Conservation (phyloP, 2,329 filamentous ascomycete species). For the Cladobotryum mycophilum region DNA sequence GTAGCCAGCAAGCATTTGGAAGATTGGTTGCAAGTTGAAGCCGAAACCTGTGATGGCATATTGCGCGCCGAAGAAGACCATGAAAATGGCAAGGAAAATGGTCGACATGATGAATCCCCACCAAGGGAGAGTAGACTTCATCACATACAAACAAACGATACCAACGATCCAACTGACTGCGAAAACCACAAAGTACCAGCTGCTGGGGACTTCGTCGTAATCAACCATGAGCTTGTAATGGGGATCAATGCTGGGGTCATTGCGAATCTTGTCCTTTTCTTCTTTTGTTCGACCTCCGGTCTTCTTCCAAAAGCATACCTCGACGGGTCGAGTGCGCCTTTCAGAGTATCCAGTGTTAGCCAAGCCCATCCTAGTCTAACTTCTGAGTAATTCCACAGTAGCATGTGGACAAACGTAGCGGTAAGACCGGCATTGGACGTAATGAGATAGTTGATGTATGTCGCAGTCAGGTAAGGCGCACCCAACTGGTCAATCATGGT, state of each 20-base stretch:
- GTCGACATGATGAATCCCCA: constrained; percentile 37
- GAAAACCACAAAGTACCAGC: constrained; percentile 35
- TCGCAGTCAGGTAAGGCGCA: constrained; percentile 35
- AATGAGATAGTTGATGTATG: constrained; percentile 35
- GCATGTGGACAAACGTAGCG: constrained; percentile 31
- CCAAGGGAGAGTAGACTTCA: constrained; percentile 21
- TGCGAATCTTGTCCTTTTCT: constrained; percentile 14
- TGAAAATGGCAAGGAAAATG: constrained; percentile 28
- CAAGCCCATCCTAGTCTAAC: constrained; percentile 17
- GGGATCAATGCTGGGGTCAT: constrained; percentile 25
- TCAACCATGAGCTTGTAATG: constrained; percentile 36
- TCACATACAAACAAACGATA: constrained; percentile 30
- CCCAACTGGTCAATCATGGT: constrained; percentile 28
- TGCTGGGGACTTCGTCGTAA: constrained; percentile 36
- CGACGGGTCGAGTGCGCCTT: neutral
- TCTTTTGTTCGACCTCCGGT: neutral
- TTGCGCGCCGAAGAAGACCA: constrained; percentile 35
- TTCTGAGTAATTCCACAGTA: constrained; percentile 20
- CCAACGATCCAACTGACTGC: constrained; percentile 24
- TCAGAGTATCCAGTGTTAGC: neutral
- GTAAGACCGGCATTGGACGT: constrained; percentile 40
- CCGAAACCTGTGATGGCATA: constrained; percentile 30
- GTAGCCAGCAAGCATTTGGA: constrained; percentile 44
- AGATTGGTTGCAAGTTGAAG: constrained; percentile 26
- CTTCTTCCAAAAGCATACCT: constrained; percentile 3